Evolutionary conservation across 345 rosid genomes (phyloP).

Genomic region (Trapa bicornis): DNA sequence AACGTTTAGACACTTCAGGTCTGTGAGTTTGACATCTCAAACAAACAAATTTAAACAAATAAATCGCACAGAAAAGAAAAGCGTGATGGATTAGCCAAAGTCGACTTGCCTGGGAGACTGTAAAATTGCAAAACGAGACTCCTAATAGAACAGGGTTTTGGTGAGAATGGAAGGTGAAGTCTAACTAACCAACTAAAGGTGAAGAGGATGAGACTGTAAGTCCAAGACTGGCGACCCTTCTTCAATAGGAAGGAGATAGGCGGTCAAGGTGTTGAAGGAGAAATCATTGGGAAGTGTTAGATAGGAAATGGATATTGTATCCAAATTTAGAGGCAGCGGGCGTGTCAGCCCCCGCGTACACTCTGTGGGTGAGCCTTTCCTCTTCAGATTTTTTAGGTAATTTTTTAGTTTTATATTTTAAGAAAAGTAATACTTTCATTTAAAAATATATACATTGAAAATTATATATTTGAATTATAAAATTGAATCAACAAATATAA

Average conservation of each 20-base stretch:
- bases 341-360: slow-evolving; percentile 7
- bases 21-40: neutral
- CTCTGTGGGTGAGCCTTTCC: slow-evolving; percentile 6
- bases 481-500: too few relatives aligned
- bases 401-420: too few relatives aligned
- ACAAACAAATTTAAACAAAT: neutral
- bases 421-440: too few relatives aligned
- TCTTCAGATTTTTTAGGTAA: slow-evolving; percentile 5
- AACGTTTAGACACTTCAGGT: neutral
- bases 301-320: slow-evolving; percentile 5
- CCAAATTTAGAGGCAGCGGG: slow-evolving; percentile 7
- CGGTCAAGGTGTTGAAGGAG: slow-evolving; percentile 1
- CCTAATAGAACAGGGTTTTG: neutral
- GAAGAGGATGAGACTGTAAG: neutral
- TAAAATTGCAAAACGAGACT: neutral
- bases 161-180: too few relatives aligned
- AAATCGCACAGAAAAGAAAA: neutral
- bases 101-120: neutral
- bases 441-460: too few relatives aligned
- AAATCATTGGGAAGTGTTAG: neutral
- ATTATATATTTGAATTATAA: too few relatives aligned
- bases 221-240: too few relatives aligned
- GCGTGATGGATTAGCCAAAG: neutral
- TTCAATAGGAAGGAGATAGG: neutral
- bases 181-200: too few relatives aligned